Percentiles rank a stretch among this genome's conserved stretches.
These are phyloP conservation scores for Phoenix dactylifera DNA, from an alignment of 176 grass and related monocot species.

Conservation along the genomic window DNA sequence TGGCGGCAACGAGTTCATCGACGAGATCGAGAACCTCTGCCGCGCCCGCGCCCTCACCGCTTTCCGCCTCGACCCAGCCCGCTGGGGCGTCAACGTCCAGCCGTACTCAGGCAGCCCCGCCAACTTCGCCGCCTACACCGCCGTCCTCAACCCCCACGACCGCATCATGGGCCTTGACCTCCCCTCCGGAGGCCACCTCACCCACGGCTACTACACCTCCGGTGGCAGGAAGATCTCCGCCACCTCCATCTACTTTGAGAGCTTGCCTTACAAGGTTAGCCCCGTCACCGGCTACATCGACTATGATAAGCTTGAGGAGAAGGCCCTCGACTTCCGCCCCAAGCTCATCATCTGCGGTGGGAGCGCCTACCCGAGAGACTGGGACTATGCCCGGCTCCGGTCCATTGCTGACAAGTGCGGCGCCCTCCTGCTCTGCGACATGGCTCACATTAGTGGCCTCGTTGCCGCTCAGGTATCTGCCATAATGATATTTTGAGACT, in stretches of 20 bases:
- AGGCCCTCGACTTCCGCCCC: slow-evolving; percentile 93
- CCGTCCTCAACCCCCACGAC: slow-evolving; percentile 86
- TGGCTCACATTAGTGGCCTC: slow-evolving; percentile 98
- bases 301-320: slow-evolving; percentile 98
- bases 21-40: slow-evolving; percentile 92
- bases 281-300: slow-evolving; percentile 54
- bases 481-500: slow-evolving; percentile 2
- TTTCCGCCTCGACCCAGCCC: slow-evolving; percentile 48
- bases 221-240: slow-evolving; percentile 97
- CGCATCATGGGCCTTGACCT: slow-evolving; percentile 99
- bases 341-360: slow-evolving; percentile 98
- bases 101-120: slow-evolving; percentile 98
- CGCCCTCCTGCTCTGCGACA: slow-evolving; percentile 82
- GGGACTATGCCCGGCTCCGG: slow-evolving; percentile 83
- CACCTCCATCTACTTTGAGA: slow-evolving; percentile 98
- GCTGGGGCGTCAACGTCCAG: slow-evolving; percentile 98
- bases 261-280: slow-evolving; percentile 90
- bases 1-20: slow-evolving; percentile 92
- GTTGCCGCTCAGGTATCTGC: slow-evolving; percentile 66
- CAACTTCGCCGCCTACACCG: slow-evolving; percentile 98
- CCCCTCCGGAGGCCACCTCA: slow-evolving; percentile 81
- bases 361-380: slow-evolving; percentile 94
- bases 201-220: slow-evolving; percentile 90
- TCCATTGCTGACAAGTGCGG: slow-evolving; percentile 89
- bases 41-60: slow-evolving; percentile 63